Percentiles rank a stretch among this genome's conserved stretches.
Evolutionary conservation across 768 basidiomycete species (phyloP).

Genomic region (Hericium erinaceus): DNA sequence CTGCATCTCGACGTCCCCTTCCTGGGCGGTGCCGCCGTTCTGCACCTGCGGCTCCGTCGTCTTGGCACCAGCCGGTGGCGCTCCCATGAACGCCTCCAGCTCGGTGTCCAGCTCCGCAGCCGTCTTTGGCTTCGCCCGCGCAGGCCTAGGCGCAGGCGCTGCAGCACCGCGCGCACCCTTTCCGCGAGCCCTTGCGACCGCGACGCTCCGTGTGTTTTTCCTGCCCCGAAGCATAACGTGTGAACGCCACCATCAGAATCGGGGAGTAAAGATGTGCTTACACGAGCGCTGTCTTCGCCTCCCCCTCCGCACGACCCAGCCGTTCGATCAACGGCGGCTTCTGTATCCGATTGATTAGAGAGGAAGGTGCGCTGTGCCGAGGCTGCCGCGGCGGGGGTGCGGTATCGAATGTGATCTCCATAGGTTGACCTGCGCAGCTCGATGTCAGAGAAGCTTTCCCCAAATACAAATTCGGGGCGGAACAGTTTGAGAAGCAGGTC

Average conservation of each 20-base stretch:
- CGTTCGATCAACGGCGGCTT: slow-evolving; percentile 65
- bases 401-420: slow-evolving; percentile 58
- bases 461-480: too few relatives aligned
- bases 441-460: too few relatives aligned
- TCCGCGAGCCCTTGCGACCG: slow-evolving; percentile 20
- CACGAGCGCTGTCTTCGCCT: slow-evolving; percentile 10
- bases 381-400: slow-evolving; percentile 26
- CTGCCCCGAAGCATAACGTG: neutral
- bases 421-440: slow-evolving; percentile 58
- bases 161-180: slow-evolving; percentile 23
- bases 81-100: slow-evolving; percentile 79
- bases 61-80: slow-evolving; percentile 19
- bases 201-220: slow-evolving; percentile 1
- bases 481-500: too few relatives aligned
- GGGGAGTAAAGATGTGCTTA: neutral
- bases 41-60: neutral
- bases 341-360: slow-evolving; percentile 67
- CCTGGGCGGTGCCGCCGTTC: neutral
- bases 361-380: slow-evolving; percentile 29
- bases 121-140: slow-evolving; percentile 50
- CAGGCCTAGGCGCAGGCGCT: slow-evolving; percentile 13
- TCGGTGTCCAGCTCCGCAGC: slow-evolving; percentile 83
- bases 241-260: too few relatives aligned
- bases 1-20: slow-evolving; percentile 6
- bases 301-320: slow-evolving; percentile 38